Base-by-base conservation (phyloP, 2,329 filamentous ascomycete species). In the Pseudocercospora musae region DNA sequence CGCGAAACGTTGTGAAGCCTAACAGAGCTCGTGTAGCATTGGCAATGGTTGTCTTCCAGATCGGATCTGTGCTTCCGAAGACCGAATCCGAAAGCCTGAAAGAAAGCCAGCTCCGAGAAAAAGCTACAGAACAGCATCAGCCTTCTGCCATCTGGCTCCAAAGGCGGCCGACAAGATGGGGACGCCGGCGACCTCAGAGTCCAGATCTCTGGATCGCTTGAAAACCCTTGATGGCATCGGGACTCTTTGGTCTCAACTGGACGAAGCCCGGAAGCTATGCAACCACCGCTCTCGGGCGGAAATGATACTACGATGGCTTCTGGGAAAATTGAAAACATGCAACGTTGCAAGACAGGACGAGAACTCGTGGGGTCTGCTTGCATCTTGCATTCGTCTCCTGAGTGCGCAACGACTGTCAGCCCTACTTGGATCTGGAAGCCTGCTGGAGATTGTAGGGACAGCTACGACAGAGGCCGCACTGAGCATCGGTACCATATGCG, bases 321-420 rank as follows among this genome's bases (percentile, higher is more conserved):
- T 88, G 69, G 87, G 85, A 68, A 87, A 84, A 71, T 67, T 89
- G 57, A 83, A 80, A 68, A 73, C 76, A 53, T 74, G 76, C 21
- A 70, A 71, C 33, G 76, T 68, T 52, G 80, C 80, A 58, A 78
- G 80, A 56, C 72, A 76, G 33, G 77, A 79, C 46, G 66, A 74
- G n/a, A 70, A 70, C 50, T 77, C 79, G 29, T 87, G 84, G 89
- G 80, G 78, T 29, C 81, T 92, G 37, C 74, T 92, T 23, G 79
- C 80, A 49, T 82, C 82, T 62, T 79, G 89, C 53, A 82, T 91
- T 58, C 78, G 81, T 55, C 78, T 86, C n/a, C 85, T 94, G 18
- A 88, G 90, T 0, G 78, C 87, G 0, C 87, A 89, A 50, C 87
- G 86, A 10, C 80, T 91, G 23, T 89, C 90, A 8, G 87, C 87